Percentiles rank a stretch among this genome's conserved stretches.
Evolutionary conservation across 441 rosid species (phyloP).

Genomic region (Croton laevigatus): DNA sequence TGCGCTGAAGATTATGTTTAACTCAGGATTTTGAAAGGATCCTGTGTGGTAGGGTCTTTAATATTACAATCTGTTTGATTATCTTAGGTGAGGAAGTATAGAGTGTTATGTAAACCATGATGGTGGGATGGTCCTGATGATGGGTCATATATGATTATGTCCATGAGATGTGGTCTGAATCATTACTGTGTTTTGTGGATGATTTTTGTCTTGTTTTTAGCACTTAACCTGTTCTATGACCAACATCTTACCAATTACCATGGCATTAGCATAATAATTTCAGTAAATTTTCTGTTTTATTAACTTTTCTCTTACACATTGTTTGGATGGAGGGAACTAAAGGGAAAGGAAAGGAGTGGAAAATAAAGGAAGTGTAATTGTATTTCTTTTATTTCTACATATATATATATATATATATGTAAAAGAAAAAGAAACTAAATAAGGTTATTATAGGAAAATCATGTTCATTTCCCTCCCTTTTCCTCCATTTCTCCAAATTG

Average conservation of each 20-base stretch:
- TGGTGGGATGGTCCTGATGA: not conserved
- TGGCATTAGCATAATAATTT: not conserved
- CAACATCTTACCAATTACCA: not conserved
- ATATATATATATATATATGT: too few relatives aligned
- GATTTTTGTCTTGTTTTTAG: not conserved
- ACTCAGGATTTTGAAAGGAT: not conserved
- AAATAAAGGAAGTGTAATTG: too few relatives aligned
- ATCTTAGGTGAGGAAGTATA: not conserved
- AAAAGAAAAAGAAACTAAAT: too few relatives aligned
- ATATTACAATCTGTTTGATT: not conserved
- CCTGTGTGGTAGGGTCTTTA: not conserved
- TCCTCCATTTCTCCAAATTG: too few relatives aligned
- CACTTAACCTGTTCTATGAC: not conserved
- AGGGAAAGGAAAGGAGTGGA: too few relatives aligned
- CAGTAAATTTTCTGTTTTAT: not conserved
- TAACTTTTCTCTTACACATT: not conserved
- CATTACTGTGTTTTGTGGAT: not conserved
- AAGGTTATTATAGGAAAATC: too few relatives aligned
- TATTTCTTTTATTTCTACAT: too few relatives aligned
- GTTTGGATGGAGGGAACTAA: too few relatives aligned
- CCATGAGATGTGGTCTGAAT: not conserved
- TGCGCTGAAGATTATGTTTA: constrained; percentile 39
- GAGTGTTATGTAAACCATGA: not conserved
- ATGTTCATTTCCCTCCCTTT: too few relatives aligned
- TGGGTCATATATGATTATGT: too few relatives aligned